Percentiles rank a stretch among this genome's conserved stretches.
These are phyloP conservation scores for Gynochthodes officinalis DNA, from an alignment of 257 asterid species.

Conservation along the genomic window DNA sequence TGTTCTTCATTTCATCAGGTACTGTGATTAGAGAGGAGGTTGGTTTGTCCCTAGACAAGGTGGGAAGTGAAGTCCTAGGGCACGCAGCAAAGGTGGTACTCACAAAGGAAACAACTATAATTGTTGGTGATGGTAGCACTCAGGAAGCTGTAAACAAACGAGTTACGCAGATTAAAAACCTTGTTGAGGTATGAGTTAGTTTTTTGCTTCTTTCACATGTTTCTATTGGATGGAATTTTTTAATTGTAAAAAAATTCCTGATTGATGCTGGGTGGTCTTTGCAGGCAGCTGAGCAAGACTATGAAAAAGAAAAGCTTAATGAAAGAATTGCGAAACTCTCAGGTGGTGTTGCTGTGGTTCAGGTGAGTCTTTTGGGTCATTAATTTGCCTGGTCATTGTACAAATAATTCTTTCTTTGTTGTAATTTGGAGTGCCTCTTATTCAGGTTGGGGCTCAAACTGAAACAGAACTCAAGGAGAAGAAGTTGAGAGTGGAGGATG, in stretches of 20 bases:
- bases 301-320: constrained; percentile 36
- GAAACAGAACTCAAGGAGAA: constrained; percentile 48
- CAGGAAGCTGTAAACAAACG: constrained; percentile 36
- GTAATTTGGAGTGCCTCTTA: neutral
- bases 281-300: constrained; percentile 34
- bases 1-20: constrained; percentile 12
- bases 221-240: neutral
- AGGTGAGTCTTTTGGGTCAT: constrained; percentile 18
- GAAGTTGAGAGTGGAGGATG: constrained; percentile 48
- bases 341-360: constrained; percentile 54
- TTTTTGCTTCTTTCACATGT: neutral
- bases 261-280: constrained; percentile 2
- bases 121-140: constrained; percentile 40
- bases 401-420: neutral
- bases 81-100: constrained; percentile 42
- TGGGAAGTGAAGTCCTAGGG: constrained; percentile 37
- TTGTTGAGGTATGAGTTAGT: constrained; percentile 21
- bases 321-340: constrained; percentile 49
- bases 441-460: constrained; percentile 47
- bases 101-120: constrained; percentile 37
- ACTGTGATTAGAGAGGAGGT: constrained; percentile 36
- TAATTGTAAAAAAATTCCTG: neutral
- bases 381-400: neutral
- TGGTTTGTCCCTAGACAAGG: constrained; percentile 31
- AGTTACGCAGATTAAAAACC: constrained; percentile 37